Evolutionary conservation across 1,284 basidiomycete species (phyloP).

Genomic region (Cryptococcus sp.): DNA sequence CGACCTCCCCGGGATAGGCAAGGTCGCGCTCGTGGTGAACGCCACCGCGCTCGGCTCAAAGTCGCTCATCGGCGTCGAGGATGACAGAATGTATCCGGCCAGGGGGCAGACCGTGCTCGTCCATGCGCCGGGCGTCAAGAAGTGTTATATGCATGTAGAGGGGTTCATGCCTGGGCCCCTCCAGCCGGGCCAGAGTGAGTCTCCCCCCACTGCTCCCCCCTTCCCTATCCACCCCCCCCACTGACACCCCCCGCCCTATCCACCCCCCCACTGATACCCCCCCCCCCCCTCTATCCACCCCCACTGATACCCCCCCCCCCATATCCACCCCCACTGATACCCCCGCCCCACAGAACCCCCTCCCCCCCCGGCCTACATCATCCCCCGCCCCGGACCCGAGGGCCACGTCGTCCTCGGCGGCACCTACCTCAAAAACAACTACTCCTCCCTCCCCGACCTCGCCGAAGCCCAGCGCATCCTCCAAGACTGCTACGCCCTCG

Average conservation of each 20-base stretch:
- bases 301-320: neutral
- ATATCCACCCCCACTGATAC: neutral
- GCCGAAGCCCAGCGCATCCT: slow-evolving; percentile 46
- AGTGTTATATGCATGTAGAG: slow-evolving; percentile 22
- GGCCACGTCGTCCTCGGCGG: slow-evolving; percentile 47
- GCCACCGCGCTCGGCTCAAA: slow-evolving; percentile 50
- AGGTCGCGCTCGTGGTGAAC: slow-evolving; percentile 51
- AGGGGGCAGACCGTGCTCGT: slow-evolving; percentile 49
- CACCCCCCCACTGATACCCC: neutral
- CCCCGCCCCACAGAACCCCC: slow-evolving; percentile 3
- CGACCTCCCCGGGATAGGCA: slow-evolving; percentile 27
- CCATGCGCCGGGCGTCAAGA: slow-evolving; percentile 31
- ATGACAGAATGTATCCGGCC: slow-evolving; percentile 43
- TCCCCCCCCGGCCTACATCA: slow-evolving; percentile 43
- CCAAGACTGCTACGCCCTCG: slow-evolving; percentile 42
- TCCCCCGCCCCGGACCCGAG: slow-evolving; percentile 50
- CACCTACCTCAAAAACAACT: slow-evolving; percentile 38
- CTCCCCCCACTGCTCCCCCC: neutral
- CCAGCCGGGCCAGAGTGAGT: slow-evolving; percentile 14
- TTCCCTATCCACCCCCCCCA: neutral
- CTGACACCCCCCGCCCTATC: neutral
- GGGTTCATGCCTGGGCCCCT: slow-evolving; percentile 13
- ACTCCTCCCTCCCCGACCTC: slow-evolving; percentile 36
- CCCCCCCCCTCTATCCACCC: neutral
- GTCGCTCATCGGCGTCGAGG: slow-evolving; percentile 44